These are phyloP conservation scores for Boletus rubroflammeus DNA, from an alignment of 768 basidiomycete genomes.

Conservation along the genomic window DNA sequence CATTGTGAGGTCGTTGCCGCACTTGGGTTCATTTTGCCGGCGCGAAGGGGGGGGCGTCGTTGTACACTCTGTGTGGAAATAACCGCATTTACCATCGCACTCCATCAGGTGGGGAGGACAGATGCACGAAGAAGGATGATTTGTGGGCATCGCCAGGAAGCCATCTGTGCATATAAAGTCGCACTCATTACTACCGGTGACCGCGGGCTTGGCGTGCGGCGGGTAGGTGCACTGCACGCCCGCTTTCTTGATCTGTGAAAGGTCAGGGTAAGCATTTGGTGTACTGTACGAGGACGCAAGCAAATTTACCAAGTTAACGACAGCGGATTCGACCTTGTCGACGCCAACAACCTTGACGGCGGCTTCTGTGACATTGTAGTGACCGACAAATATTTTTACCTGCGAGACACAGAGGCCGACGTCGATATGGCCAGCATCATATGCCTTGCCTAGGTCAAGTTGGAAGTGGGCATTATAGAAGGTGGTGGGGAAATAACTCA, in stretches of 20 bases:
- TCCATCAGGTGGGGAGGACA: constrained; percentile 25
- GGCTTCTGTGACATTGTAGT: constrained; percentile 19
- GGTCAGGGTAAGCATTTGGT: background rate
- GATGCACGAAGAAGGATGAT: constrained; percentile 22
- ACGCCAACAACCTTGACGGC: constrained; percentile 23
- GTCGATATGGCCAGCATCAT: constrained; percentile 26
- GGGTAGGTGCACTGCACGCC: constrained; percentile 33
- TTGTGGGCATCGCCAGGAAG: constrained; percentile 20
- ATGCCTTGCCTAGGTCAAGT: constrained; percentile 13
- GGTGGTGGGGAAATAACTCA: background rate
- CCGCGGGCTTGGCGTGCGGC: constrained; percentile 22
- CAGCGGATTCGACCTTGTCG: constrained; percentile 17
- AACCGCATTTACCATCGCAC: constrained; percentile 33
- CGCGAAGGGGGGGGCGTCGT: constrained; percentile 15
- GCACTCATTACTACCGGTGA: constrained; percentile 22
- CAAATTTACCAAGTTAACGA: constrained; percentile 24
- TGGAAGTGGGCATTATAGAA: background rate
- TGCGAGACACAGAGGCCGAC: constrained; percentile 30
- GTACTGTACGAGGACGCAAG: background rate
- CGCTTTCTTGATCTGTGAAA: constrained; percentile 22
- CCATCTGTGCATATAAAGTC: constrained; percentile 30
- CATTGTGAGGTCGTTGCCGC: constrained; percentile 19
- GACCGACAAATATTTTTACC: constrained; percentile 22
- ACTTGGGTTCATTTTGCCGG: constrained; percentile 19
- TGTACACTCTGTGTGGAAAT: constrained; percentile 21